Evolutionary conservation across 306 rosid species (phyloP), one percentile per base, ranked within the genome.

Genomic region (Lathyrus sativus): DNA sequence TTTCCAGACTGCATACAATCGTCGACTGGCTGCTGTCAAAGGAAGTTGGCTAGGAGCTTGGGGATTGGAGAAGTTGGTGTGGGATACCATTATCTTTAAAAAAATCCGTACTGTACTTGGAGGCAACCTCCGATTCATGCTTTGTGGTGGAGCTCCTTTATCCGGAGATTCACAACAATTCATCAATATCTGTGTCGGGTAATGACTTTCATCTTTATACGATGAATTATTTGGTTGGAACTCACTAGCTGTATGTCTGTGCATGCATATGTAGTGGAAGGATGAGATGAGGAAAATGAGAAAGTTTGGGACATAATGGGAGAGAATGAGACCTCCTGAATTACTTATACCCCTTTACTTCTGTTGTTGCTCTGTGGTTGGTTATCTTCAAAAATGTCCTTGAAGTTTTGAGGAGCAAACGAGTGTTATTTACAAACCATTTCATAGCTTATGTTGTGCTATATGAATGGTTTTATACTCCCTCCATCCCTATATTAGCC

Each of bases 1-100:
- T 66, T 92, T 92, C 70, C 69, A 78, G 46, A 10, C 76, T 61
- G 96, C 84, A 28, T 92, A 85, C 70, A 77, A 72, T 0, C 88
- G 98, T 49, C 81, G 87, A 51, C 80, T 89, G 67, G 87, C 84
- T 33, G 84, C 96, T 65, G 64, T 88, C 44, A 88, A 86, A 72
- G 98, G 98, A 83, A 92, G 98, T 84, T 92, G 96, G 96, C 80
- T 92, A 79, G 98, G 98, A 75, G 98, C 96, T 45, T 88, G 90
- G 93, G 96, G 96, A 42, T 79, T 90, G 72, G 98, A 92, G 74
- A 83, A 54, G 81, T 22, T 74, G 68, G 50, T 90, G 48, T 92
- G 98, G 98, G 92, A 90, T 72, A 50, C 51, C 15, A 12, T 89
- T 57, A 72, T 92, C 76, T 90, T 92, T 62, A 83, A 78, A 72